Conservation (phyloP, 2,329 filamentous ascomycete species). For the Apiospora hydei region DNA sequence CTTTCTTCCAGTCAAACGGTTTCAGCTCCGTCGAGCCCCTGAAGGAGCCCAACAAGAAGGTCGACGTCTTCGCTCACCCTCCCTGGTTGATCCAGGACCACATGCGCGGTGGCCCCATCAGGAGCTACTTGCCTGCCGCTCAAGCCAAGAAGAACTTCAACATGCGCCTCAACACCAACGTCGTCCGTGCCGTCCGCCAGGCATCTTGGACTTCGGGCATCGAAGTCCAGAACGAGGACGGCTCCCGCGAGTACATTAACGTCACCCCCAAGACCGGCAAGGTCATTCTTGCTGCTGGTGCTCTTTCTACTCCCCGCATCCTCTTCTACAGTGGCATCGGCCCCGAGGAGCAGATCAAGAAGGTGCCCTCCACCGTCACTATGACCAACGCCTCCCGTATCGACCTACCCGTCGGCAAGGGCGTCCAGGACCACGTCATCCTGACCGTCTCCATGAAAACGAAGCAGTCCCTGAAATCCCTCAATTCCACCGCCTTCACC, state of each 20-base stretch:
- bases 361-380: constrained; percentile 40
- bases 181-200: constrained; percentile 35
- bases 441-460: constrained; percentile 28
- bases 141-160: constrained; percentile 31
- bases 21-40: constrained; percentile 29
- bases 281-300: constrained; percentile 62
- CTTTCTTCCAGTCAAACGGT: constrained; percentile 30
- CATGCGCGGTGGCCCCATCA: constrained; percentile 31
- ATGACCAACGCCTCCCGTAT: constrained; percentile 47
- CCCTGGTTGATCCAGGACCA: constrained; percentile 54
- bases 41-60: constrained; percentile 31
- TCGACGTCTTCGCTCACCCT: constrained; percentile 49
- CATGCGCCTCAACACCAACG: constrained; percentile 33
- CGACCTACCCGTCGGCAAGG: constrained; percentile 48
- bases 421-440: constrained; percentile 44
- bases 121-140: constrained; percentile 32
- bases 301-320: constrained; percentile 63
- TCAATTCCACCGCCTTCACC: constrained; percentile 59
- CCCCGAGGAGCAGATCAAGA: constrained; percentile 53
- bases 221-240: constrained; percentile 56
- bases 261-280: constrained; percentile 58
- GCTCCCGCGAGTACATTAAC: constrained; percentile 58
- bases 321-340: constrained; percentile 65
- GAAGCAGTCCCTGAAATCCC: constrained; percentile 25
- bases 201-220: constrained; percentile 60